Percentiles rank a stretch among this genome's conserved stretches.
Conservation (phyloP, 2,329 filamentous ascomycete genomes). For the Fusarium sp. region DNA sequence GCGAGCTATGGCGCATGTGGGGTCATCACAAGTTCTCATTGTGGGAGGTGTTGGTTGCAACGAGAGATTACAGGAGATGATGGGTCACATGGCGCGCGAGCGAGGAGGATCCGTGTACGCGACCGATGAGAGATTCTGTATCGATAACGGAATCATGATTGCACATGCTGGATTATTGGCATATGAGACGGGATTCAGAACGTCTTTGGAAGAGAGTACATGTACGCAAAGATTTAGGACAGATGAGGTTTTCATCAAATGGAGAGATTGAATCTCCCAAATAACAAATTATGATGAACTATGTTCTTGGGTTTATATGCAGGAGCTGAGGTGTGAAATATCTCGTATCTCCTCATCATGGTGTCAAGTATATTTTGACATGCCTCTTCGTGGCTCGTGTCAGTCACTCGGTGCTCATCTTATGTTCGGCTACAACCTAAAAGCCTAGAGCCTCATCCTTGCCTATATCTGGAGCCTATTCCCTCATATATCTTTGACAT, state of each 20-base stretch:
- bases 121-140: constrained; percentile 97
- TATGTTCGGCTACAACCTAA: neutral
- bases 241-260: constrained; percentile 83
- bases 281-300: neutral
- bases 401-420: neutral
- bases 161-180: constrained; percentile 93
- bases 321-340: constrained; percentile 7
- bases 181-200: constrained; percentile 83
- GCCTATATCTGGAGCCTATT: neutral
- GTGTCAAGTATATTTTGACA: neutral
- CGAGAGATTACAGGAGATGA: constrained; percentile 95
- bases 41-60: constrained; percentile 98
- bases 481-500: constrained; percentile 9
- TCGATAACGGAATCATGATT: constrained; percentile 99
- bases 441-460: neutral
- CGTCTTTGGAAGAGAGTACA: constrained; percentile 81
- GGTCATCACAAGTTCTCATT: constrained; percentile 88
- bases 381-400: constrained; percentile 3
- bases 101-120: constrained; percentile 91
- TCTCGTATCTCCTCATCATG: neutral
- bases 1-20: constrained; percentile 97
- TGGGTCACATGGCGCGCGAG: constrained; percentile 93
- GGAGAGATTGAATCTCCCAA: constrained; percentile 70
- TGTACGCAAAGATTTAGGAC: constrained; percentile 88
- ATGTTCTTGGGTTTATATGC: constrained; percentile 7